Base-by-base conservation (phyloP, 345 rosid species). In the Pugionium dolabratum region DNA sequence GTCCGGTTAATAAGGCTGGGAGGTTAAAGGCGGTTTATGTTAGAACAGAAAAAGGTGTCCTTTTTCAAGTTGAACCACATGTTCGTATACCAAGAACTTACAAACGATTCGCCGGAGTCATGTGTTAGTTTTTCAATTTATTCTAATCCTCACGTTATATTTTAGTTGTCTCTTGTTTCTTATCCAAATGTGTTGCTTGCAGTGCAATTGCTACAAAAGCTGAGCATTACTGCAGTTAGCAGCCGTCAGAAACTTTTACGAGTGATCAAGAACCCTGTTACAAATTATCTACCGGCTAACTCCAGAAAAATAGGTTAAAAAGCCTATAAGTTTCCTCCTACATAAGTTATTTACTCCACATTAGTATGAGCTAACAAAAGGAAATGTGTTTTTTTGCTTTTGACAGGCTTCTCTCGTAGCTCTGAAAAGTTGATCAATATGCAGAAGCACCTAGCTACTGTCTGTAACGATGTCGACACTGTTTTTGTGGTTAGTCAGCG, bases 121-220 rank as follows among this genome's bases (percentile, higher is more conserved):
- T 93, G 83, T 80, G 98, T 93, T 74, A 72, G 96, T 83, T 58
- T 7, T 41, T 33, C 26, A 7, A 6, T 42, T 45, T 18, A 18
- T 18, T 18, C 18, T 18, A 18, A 18, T 18, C 18, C 18, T 18
- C 18, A 18, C 18, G 18, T 0, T 5, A 37, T 46, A 6, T 10
- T 65, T 10, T 32, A 6, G 7, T 9, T 10, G 37, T 43, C 40
- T 59, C 37, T 57, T 10, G 50, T 48, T 63, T 49, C 64, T 60
- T 59, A 63, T 39, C 47, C 47, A 28, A 6, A 54, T 51, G 29
- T 49, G 46, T 56, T 44, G 41, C 50, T 67, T 80, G 71, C 84
- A 90, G 97, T 88, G 84, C 96, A 90, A 76, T 78, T 93, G 78
- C 81, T 93, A 44, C 97, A 90, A 63, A 88, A 90, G 61, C 80